A percentile compares a stretch with the other conserved stretches of the same genome.
phyloP scores from a whole-genome alignment of 441 rosid species.

The Biscutella laevigata region DNA sequence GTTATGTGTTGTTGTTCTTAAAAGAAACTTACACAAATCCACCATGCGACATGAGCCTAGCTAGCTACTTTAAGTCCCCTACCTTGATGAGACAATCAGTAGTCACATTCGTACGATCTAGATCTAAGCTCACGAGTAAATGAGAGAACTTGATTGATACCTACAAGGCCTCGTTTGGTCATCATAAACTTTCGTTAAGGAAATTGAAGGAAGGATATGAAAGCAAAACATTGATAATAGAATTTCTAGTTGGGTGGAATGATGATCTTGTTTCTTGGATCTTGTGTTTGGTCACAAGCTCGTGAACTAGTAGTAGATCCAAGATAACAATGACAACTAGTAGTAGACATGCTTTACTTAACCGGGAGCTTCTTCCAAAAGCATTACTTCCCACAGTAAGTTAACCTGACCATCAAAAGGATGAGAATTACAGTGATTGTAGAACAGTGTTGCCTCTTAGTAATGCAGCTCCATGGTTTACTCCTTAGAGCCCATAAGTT shows the following conservation, averaged over 20 bases:
- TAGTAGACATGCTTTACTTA: not conserved
- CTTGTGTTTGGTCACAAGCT: not conserved
- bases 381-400: not conserved
- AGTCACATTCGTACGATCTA: constrained; percentile 19
- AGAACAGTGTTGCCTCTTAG: not conserved
- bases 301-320: not conserved
- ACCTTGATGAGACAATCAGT: constrained; percentile 14
- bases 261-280: not conserved
- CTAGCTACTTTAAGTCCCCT: constrained; percentile 17
- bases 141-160: constrained; percentile 7
- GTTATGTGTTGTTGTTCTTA: constrained; percentile 12
- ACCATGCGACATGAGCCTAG: constrained; percentile 11
- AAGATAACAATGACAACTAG: not conserved
- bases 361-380: not conserved
- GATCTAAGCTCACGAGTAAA: constrained; percentile 1
- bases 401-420: not conserved
- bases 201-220: not conserved
- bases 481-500: not conserved
- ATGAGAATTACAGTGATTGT: not conserved
- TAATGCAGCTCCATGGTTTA: not conserved
- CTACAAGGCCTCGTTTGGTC: constrained; percentile 2
- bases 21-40: constrained; percentile 11
- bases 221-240: not conserved
- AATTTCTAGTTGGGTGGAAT: not conserved
- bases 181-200: not conserved